A percentile compares a stretch with the other conserved stretches of the same genome.
Conservation (phyloP, 2,329 filamentous ascomycete species). For the Ophidiomyces ophidiicola region DNA sequence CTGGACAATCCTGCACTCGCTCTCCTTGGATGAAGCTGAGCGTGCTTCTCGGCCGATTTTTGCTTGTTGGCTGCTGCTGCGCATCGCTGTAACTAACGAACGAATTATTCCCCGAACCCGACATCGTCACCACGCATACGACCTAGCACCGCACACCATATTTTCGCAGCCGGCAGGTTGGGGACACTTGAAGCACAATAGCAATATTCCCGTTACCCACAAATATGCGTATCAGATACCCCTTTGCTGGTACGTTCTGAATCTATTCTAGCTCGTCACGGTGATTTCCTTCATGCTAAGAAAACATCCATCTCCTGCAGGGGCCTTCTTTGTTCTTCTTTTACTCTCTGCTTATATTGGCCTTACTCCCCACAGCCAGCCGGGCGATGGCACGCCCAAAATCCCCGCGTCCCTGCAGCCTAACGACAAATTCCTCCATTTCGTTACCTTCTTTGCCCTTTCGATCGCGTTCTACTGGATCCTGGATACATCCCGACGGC, state of each 20-base stretch:
- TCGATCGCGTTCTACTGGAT: conserved; percentile 91
- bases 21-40: too few relatives aligned
- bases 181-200: too few relatives aligned
- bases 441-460: conserved; percentile 77
- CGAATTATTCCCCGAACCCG: too few relatives aligned
- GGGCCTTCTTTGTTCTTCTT: conserved; percentile 54
- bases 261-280: neutral
- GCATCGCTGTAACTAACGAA: too few relatives aligned
- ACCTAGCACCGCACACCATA: too few relatives aligned
- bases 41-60: too few relatives aligned
- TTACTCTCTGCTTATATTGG: conserved; percentile 68
- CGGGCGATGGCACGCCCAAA: conserved; percentile 20
- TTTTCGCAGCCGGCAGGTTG: too few relatives aligned
- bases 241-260: conserved; percentile 63
- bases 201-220: too few relatives aligned
- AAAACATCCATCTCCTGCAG: conserved; percentile 32
- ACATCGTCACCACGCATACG: too few relatives aligned
- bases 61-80: too few relatives aligned
- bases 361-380: conserved; percentile 45
- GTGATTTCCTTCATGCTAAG: neutral
- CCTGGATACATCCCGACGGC: conserved; percentile 75
- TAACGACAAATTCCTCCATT: conserved; percentile 85
- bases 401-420: conserved; percentile 43
- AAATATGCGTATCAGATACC: conserved; percentile 76
- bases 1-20: too few relatives aligned